Base-by-base conservation (phyloP, 1,284 basidiomycete species). In the Mycena citricolor region DNA sequence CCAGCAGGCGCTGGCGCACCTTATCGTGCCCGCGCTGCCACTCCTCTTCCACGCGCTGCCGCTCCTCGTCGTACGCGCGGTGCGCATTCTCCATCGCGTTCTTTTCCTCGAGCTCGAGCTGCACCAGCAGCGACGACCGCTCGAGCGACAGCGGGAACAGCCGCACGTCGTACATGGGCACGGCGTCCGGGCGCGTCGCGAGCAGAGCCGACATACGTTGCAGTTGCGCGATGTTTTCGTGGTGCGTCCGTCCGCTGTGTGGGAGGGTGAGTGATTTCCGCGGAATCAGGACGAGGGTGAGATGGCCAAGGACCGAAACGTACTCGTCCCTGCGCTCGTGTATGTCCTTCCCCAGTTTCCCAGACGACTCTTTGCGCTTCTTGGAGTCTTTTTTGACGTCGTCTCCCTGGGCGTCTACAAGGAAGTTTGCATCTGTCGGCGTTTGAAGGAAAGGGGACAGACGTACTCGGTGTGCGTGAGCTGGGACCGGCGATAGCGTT, bases 21-120 rank as follows among this genome's bases (percentile, higher is more conserved):
- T 81, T 67, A 22, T 85, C 83, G 32, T 81, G 68, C 3, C 86
- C 87, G 41, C 76, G 74, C 52, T 71, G 74, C 80, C 83, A 89
- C 58, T 90, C 87, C 8, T 87, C 85, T 55, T 90, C 87, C 4
- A 89, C 83, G 31, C 77, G 69, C 51, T 80, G 77, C 22, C 79
- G 72, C 56, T 90, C 87, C 56, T 89, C 85, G n/a, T 83, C 79
- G 51, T 83, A 89, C 6, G 83, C 81, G 11, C 71, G 75, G 56
- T 82, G 73, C 16, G 80, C 77, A 51, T 73, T 73, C 3, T 83
- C 79, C 16, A 82, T 62, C 11, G 76, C 71, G 53, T 82, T 75
- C 47, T 75, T 75, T 63, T 88, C 83, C 57, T 86, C 82, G 19
- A 74, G 65, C 34, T 77, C 73, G 12, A 79, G 64, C 55, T 85